A percentile compares a stretch with the other conserved stretches of the same genome.
phyloP scores from a whole-genome alignment of 306 rosid species.

The Mimosa pudica region DNA sequence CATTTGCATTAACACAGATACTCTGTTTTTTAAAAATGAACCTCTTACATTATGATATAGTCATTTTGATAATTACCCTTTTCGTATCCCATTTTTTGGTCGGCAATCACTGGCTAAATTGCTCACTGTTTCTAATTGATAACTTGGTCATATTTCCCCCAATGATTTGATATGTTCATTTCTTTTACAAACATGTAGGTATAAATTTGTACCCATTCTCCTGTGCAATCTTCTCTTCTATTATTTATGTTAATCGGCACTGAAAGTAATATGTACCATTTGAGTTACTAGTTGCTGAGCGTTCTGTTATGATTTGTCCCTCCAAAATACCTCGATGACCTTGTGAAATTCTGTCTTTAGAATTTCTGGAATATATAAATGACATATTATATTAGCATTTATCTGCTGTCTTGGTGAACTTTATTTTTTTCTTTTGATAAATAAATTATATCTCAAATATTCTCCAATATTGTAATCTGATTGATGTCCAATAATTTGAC shows the following conservation, averaged over 20 bases:
- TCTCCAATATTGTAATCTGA: conserved; percentile 22
- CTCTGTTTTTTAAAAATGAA: too few relatives aligned
- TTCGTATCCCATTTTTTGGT: too few relatives aligned
- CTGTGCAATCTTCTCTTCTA: neutral
- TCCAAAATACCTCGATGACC: conserved; percentile 23
- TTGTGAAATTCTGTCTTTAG: conserved; percentile 11
- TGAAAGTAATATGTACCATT: neutral
- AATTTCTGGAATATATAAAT: conserved; percentile 21
- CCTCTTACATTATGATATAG: too few relatives aligned
- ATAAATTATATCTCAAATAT: conserved; percentile 16
- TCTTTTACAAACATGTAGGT: conserved; percentile 12
- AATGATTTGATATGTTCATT: neutral
- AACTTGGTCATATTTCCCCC: neutral
- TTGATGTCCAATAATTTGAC: conserved; percentile 33
- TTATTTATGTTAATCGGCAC: neutral
- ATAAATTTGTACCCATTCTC: neutral
- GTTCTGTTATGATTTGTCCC: conserved; percentile 10
- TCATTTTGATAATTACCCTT: too few relatives aligned
- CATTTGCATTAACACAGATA: too few relatives aligned
- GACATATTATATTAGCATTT: conserved; percentile 12
- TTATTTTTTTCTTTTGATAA: neutral
- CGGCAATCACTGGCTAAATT: neutral
- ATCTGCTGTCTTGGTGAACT: conserved; percentile 3
- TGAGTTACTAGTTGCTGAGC: neutral
- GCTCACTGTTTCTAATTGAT: neutral